A percentile compares a stretch with the other conserved stretches of the same genome.
phyloP scores from a whole-genome alignment of 441 rosid genomes.

The Codiaeum variegatum region DNA sequence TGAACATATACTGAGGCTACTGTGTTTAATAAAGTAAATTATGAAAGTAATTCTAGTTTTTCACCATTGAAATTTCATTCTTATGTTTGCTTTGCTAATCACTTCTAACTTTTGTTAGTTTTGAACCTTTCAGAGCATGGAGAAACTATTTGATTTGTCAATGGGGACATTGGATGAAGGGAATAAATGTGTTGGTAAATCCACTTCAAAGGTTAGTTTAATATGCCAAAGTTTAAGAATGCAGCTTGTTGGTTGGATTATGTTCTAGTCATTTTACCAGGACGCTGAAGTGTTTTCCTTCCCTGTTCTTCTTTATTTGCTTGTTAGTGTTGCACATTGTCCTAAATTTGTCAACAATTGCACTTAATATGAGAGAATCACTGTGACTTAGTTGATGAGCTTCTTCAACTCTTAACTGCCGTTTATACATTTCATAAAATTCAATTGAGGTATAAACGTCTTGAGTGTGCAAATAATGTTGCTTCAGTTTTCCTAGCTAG shows the following conservation, averaged over 20 bases:
- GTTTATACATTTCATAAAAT: neutral
- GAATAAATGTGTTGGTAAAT: slow-evolving; percentile 19
- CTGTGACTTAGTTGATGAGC: neutral
- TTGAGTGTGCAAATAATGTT: neutral
- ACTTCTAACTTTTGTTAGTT: slow-evolving; percentile 4
- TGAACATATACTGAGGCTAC: neutral
- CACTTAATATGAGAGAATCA: neutral
- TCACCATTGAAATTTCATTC: neutral
- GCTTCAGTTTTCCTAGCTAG: too few species aligned
- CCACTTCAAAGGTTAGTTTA: slow-evolving; percentile 44
- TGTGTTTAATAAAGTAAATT: neutral
- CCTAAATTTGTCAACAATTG: neutral
- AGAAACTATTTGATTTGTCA: slow-evolving; percentile 40
- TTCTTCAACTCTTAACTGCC: neutral
- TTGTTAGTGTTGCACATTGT: neutral
- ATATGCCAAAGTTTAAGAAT: neutral
- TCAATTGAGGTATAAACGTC: neutral
- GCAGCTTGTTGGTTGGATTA: neutral
- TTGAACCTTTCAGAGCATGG: slow-evolving; percentile 49
- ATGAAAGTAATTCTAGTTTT: neutral
- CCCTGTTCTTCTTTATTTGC: neutral
- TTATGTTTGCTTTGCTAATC: neutral
- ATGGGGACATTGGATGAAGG: slow-evolving; percentile 21
- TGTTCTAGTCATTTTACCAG: neutral
- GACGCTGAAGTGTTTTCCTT: neutral